These are phyloP conservation scores for Ogataea glucozyma DNA, from an alignment of 805 yeast genomes.

Conservation along the genomic window DNA sequence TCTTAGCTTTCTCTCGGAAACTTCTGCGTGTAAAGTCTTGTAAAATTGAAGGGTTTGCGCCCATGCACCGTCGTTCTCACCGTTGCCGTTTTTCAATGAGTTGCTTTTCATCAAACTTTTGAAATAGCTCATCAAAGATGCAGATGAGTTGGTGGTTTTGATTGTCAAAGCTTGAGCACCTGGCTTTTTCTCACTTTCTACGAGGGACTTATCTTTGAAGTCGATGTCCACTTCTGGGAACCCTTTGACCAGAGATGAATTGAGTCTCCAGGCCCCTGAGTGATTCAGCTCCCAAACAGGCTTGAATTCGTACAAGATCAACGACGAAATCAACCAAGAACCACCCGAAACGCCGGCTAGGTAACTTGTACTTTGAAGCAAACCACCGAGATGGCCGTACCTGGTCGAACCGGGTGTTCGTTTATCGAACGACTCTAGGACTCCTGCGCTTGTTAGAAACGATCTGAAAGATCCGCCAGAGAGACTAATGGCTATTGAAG, in stretches of 20 bases:
- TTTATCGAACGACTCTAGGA: constrained; percentile 49
- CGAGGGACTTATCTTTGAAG: constrained; percentile 11
- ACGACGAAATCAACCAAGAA: constrained; percentile 63
- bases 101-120: constrained; percentile 12
- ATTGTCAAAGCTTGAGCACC: constrained; percentile 10
- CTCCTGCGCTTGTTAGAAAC: constrained; percentile 61
- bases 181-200: constrained; percentile 3
- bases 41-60: constrained; percentile 46
- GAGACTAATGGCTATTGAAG: constrained; percentile 41
- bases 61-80: constrained; percentile 18
- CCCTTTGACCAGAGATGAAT: constrained; percentile 54
- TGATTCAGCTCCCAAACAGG: constrained; percentile 31
- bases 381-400: constrained; percentile 46
- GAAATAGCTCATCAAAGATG: constrained; percentile 15
- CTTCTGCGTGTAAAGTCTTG: constrained; percentile 52
- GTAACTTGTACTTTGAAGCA: constrained; percentile 56
- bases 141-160: constrained; percentile 17
- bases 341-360: constrained; percentile 73
- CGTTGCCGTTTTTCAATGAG: constrained; percentile 1
- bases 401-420: constrained; percentile 40
- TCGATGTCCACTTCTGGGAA: constrained; percentile 53
- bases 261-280: constrained; percentile 42
- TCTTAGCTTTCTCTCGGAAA: constrained; percentile 48
- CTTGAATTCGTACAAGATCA: constrained; percentile 41
- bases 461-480: constrained; percentile 61